Evolutionary conservation across 768 basidiomycete species (phyloP).

Genomic region (Strobilomyces confusus): DNA sequence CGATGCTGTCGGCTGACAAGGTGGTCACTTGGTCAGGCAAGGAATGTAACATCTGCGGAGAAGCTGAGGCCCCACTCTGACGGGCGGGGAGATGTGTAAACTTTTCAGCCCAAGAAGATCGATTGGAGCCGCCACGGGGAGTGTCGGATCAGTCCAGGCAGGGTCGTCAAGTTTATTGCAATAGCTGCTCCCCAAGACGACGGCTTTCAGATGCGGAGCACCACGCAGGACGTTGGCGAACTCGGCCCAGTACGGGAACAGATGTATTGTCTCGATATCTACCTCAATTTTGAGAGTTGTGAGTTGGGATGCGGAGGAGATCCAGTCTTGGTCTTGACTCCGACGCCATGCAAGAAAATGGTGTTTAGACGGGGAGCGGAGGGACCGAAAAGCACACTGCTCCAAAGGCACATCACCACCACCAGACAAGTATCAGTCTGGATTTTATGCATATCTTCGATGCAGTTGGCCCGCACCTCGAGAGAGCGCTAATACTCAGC

Average conservation of each 20-base stretch:
- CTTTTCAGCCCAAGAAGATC: neutral
- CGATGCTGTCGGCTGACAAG: too few species aligned
- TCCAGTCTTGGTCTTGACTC: neutral
- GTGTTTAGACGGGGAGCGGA: neutral
- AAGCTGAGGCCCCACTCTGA: neutral
- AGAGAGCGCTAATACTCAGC: neutral
- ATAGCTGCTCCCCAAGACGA: too few species aligned
- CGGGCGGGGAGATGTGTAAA: neutral
- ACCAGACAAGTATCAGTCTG: too few species aligned
- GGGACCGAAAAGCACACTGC: neutral
- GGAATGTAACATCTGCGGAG: neutral
- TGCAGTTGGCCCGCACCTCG: neutral
- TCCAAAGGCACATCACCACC: too few species aligned
- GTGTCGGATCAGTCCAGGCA: neutral
- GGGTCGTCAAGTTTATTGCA: too few species aligned
- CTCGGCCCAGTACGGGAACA: neutral
- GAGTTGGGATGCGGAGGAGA: neutral
- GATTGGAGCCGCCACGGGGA: neutral
- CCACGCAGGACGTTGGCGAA: neutral
- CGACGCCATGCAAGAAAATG: neutral
- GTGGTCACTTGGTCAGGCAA: neutral
- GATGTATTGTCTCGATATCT: too few species aligned
- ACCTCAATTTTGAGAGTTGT: neutral
- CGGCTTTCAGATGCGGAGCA: neutral
- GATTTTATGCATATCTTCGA: fast-evolving